Conservation (phyloP, 768 basidiomycete genomes). For the Mrakia hoshinonis region DNA sequence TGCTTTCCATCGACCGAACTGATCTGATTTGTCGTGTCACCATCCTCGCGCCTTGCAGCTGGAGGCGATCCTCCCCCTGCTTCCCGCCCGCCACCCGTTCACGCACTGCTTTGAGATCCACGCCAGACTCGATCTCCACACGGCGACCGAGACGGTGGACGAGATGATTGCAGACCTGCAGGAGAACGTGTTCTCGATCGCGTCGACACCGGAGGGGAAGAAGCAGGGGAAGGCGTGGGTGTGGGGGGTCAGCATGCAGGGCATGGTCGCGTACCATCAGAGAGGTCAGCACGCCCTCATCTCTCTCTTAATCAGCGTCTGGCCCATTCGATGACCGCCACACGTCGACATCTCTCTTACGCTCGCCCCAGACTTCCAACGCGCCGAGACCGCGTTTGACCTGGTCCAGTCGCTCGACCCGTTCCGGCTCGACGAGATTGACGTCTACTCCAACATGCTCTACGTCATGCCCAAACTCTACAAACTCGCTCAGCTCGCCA, state of each 20-base stretch:
- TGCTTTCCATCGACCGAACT: neutral
- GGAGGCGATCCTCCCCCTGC: slow-evolving; percentile 11
- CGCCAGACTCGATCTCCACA: slow-evolving; percentile 79
- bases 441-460: slow-evolving; percentile 91
- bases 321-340: too few species aligned
- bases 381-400: slow-evolving; percentile 77
- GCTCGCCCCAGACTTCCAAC: slow-evolving; percentile 63
- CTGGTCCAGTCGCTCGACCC: slow-evolving; percentile 72
- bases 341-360: neutral
- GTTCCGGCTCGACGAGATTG: slow-evolving; percentile 84
- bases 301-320: too few species aligned
- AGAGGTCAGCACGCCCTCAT: slow-evolving; percentile 59
- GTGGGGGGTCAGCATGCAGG: slow-evolving; percentile 52
- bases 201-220: slow-evolving; percentile 10
- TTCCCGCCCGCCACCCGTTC: slow-evolving; percentile 21
- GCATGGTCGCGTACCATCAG: slow-evolving; percentile 77
- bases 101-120: slow-evolving; percentile 70
- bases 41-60: too few species aligned
- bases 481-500: slow-evolving; percentile 82
- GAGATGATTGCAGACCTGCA: slow-evolving; percentile 49
- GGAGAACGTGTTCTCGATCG: slow-evolving; percentile 14
- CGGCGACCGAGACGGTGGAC: slow-evolving; percentile 76
- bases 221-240: slow-evolving; percentile 45
- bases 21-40: too few species aligned
- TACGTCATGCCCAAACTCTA: slow-evolving; percentile 85